Evolutionary conservation across 2,329 filamentous ascomycete species (phyloP), one percentile per base, ranked within the genome.

Genomic region (Talaromyces albobiverticillius): DNA sequence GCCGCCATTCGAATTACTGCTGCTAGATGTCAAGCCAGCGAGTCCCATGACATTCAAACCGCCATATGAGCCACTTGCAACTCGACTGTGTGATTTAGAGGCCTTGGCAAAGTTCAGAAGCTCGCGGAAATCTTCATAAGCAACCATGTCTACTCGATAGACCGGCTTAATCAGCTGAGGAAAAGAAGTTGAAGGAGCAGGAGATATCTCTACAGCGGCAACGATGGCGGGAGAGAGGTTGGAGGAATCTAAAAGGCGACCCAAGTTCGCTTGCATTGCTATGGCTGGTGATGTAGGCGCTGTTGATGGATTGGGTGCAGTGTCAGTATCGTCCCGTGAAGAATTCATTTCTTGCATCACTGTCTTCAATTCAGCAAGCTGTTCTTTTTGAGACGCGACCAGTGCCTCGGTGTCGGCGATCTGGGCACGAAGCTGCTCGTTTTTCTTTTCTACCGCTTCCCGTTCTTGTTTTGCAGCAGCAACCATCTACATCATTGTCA

Each of bases 311-410:
- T 89, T 88, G n/a, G 84, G 81, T 54, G 82, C 83, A 42, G 80
- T 84, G 47, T 86, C 81, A 60, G 83, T 80, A 61, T 95, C 88
- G 61, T 94, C 89, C 57, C 80, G 82, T 23, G 67, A 62, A 61
- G 90, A 84, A 11, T 83, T 79, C 84, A 96, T 89, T 63, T 87
- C 86, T 72, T 96, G 91, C 85, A 99, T 90, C 59, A 96, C 90
- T 18, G 83, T 79, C 73, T 99, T 99, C 59, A 99, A 82, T 70
- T 97, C 89, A 2, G 88, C 82, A 2, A 99, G 79, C 69, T 99
- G 94, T 70, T 97, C 92, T 67, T 96, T 92, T 64, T 97, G 90
- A 1, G 90, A 96, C 55, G 85, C 85, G 57, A 99, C 82, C 16
- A 99, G 81, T 22, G 82, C 80, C 71, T 97, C 91, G 0, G 89